phyloP scores from a whole-genome alignment of 768 basidiomycete species.

The Imleria badia region DNA sequence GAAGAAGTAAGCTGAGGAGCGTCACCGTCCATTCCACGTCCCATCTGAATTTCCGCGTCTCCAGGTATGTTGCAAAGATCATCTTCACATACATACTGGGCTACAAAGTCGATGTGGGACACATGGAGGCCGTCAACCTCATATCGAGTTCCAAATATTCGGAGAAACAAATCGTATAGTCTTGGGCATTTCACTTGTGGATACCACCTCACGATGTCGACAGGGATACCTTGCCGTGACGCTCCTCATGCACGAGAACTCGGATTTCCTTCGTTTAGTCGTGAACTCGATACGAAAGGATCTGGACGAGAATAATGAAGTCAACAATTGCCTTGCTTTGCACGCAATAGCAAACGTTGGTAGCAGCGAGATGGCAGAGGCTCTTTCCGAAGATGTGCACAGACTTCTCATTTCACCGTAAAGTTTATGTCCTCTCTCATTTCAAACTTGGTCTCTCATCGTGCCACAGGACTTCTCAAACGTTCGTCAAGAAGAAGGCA shows the following conservation, averaged over 20 bases:
- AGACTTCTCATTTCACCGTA: slow-evolving; percentile 93
- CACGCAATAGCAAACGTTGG: slow-evolving; percentile 99
- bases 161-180: slow-evolving; percentile 95
- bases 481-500: slow-evolving; percentile 98
- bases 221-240: slow-evolving; percentile 98
- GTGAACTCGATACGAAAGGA: slow-evolving; percentile 99
- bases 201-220: slow-evolving; percentile 1
- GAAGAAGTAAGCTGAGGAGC: slow-evolving; percentile 67
- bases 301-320: slow-evolving; percentile 89
- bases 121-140: slow-evolving; percentile 99
- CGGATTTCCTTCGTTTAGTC: slow-evolving; percentile 92
- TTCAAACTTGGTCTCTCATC: slow-evolving; percentile 14
- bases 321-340: slow-evolving; percentile 93
- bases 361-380: slow-evolving; percentile 97
- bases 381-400: slow-evolving; percentile 91
- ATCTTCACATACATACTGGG: slow-evolving; percentile 99
- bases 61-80: slow-evolving; percentile 96
- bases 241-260: slow-evolving; percentile 97
- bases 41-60: slow-evolving; percentile 15
- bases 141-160: slow-evolving; percentile 95
- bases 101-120: slow-evolving; percentile 98
- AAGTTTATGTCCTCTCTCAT: slow-evolving; percentile 22
- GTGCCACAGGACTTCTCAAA: slow-evolving; percentile 76
- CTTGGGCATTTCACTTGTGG: not conserved
- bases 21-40: slow-evolving; percentile 8